Conservation (phyloP, 306 rosid species). For the Cucumis melo region DNA sequence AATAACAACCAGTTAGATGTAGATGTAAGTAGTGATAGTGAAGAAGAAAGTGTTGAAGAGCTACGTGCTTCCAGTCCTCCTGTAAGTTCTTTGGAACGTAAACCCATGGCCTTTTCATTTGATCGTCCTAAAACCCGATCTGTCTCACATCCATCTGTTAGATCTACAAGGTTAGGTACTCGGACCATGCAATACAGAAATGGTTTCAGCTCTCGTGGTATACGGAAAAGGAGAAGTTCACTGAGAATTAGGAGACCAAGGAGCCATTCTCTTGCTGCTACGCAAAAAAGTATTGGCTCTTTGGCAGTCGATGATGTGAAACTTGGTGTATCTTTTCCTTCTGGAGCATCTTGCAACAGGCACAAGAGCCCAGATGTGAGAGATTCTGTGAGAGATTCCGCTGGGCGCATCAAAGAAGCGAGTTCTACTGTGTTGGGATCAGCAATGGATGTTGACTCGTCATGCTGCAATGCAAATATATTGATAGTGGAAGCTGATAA, state of each 20-base stretch:
- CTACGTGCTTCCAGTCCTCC: background rate
- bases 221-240: conserved; percentile 46
- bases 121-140: conserved; percentile 7
- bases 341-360: conserved; percentile 21
- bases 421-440: conserved; percentile 13
- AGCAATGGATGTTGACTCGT: conserved; percentile 13
- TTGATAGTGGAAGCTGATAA: conserved; percentile 41
- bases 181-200: conserved; percentile 26
- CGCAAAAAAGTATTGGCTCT: conserved; percentile 23
- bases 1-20: conserved; percentile 12
- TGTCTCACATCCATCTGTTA: conserved; percentile 13
- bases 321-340: conserved; percentile 16
- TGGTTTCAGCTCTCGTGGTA: conserved; percentile 21
- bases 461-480: conserved; percentile 40
- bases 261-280: conserved; percentile 19
- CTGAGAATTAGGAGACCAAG: conserved; percentile 37
- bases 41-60: conserved; percentile 13
- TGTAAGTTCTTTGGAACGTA: conserved; percentile 7
- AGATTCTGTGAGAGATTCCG: conserved; percentile 1
- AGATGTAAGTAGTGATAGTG: conserved; percentile 15
- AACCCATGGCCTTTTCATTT: conserved; percentile 3
- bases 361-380: conserved; percentile 20
- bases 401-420: conserved; percentile 18
- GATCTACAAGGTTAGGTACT: conserved; percentile 25
- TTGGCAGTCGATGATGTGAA: conserved; percentile 32